Percentiles rank a stretch among this genome's conserved stretches.
Evolutionary conservation across 805 yeast species (phyloP).

Genomic region (Yarrowia divulgata): DNA sequence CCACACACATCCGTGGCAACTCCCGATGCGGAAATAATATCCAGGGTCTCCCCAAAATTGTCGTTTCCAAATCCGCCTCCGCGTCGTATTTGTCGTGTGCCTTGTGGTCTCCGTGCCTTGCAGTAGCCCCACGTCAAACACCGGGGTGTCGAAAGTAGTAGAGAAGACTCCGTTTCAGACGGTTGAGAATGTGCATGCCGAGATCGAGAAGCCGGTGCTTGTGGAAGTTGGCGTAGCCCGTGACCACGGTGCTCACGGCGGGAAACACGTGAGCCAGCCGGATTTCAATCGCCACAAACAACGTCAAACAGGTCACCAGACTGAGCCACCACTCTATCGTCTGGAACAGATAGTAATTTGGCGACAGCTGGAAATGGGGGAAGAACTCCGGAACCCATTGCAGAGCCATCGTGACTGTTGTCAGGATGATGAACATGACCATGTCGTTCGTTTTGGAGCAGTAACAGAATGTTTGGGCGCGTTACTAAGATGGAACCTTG

Average conservation of each 20-base stretch:
- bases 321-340: slow-evolving; percentile 29
- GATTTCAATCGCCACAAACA: slow-evolving; percentile 8
- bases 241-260: neutral
- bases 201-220: slow-evolving; percentile 15
- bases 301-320: neutral
- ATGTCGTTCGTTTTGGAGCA: neutral
- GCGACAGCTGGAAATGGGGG: slow-evolving; percentile 5
- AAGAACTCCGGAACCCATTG: slow-evolving; percentile 28
- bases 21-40: neutral
- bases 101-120: neutral
- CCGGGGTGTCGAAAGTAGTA: neutral
- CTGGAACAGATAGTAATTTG: slow-evolving; percentile 2
- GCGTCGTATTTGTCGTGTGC: too few species aligned
- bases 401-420: neutral
- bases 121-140: neutral
- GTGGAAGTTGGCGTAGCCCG: slow-evolving; percentile 28
- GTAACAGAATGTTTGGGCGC: too few species aligned
- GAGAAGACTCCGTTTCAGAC: neutral
- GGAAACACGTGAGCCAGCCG: slow-evolving; percentile 26
- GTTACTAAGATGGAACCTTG: slow-evolving; percentile 1
- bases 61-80: neutral
- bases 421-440: neutral
- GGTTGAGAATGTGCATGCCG: slow-evolving; percentile 2
- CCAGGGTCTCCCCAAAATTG: neutral
- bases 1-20: too few species aligned